Percentiles rank a stretch among this genome's conserved stretches.
phyloP scores from a whole-genome alignment of 2,329 filamentous ascomycete species.

The Fusarium papillatum region DNA sequence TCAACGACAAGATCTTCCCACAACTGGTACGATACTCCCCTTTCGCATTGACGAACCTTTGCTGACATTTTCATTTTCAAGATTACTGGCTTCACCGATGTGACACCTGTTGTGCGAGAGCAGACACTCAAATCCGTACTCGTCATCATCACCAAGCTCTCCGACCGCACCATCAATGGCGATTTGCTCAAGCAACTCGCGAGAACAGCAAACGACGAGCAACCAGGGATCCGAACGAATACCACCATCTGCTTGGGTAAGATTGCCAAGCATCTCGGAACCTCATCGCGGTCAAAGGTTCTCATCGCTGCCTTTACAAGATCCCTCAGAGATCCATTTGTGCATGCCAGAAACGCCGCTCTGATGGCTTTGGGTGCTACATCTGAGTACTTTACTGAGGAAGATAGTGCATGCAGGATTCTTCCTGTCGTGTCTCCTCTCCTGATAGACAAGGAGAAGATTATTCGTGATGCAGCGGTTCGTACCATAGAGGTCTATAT shows the following conservation, averaged over 20 bases:
- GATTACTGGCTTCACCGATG: constrained; percentile 95
- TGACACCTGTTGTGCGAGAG: constrained; percentile 91
- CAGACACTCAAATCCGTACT: constrained; percentile 97
- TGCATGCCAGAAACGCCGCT: constrained; percentile 92
- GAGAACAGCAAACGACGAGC: constrained; percentile 97
- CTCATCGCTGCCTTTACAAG: constrained; percentile 93
- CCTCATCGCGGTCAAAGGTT: constrained; percentile 86
- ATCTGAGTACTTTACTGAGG: constrained; percentile 86
- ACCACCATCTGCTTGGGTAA: constrained; percentile 98
- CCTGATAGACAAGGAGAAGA: constrained; percentile 94
- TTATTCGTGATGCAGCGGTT: constrained; percentile 90
- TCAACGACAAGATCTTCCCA: constrained; percentile 98
- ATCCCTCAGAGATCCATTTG: constrained; percentile 91
- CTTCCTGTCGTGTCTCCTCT: constrained; percentile 87
- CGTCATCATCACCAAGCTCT: constrained; percentile 88
- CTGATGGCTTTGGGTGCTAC: constrained; percentile 90
- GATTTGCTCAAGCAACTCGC: constrained; percentile 92
- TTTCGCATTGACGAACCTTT: neutral
- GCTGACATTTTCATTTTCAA: constrained; percentile 52
- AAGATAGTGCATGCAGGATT: constrained; percentile 88
- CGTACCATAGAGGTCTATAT: constrained; percentile 92
- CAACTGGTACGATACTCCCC: constrained; percentile 75
- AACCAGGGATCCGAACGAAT: constrained; percentile 96
- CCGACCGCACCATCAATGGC: constrained; percentile 93
- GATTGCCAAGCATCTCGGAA: constrained; percentile 90